These are phyloP conservation scores for Macroventuria anomochaeta DNA, from an alignment of 2,329 filamentous ascomycete genomes.

Conservation along the genomic window DNA sequence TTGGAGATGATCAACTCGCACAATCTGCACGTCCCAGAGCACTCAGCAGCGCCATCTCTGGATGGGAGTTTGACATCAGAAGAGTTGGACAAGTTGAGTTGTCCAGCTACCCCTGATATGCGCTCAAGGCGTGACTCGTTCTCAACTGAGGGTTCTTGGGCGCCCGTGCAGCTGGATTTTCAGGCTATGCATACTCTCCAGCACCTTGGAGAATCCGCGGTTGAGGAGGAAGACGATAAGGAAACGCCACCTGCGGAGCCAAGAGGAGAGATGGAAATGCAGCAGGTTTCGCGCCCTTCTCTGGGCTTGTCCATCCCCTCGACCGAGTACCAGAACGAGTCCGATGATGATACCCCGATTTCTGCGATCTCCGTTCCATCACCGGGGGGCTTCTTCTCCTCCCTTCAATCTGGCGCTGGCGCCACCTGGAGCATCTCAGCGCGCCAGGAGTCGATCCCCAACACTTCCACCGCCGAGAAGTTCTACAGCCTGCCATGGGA, in stretches of 20 bases:
- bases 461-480: conserved; percentile 87
- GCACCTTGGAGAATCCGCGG: conserved; percentile 61
- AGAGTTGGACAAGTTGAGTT: conserved; percentile 81
- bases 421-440: conserved; percentile 76
- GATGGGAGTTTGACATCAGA: conserved; percentile 90
- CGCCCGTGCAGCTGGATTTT: conserved; percentile 69
- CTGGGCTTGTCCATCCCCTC: conserved; percentile 39
- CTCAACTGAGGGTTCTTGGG: conserved; percentile 68
- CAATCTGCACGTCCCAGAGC: conserved; percentile 69
- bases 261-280: conserved; percentile 71
- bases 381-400: conserved; percentile 89
- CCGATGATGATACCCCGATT: conserved; percentile 65
- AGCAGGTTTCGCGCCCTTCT: conserved; percentile 63
- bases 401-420: conserved; percentile 75
- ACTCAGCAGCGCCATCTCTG: conserved; percentile 83
- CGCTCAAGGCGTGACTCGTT: conserved; percentile 50
- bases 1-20: conserved; percentile 70
- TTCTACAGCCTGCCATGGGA: conserved; percentile 88
- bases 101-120: conserved; percentile 78
- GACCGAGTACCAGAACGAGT: conserved; percentile 41
- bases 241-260: conserved; percentile 49
- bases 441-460: conserved; percentile 63
- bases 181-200: conserved; percentile 82
- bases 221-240: conserved; percentile 29
- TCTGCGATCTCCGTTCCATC: conserved; percentile 88